Evolutionary conservation across 139 green algal species (phyloP).

Genomic region (Eudorina sp.): DNA sequence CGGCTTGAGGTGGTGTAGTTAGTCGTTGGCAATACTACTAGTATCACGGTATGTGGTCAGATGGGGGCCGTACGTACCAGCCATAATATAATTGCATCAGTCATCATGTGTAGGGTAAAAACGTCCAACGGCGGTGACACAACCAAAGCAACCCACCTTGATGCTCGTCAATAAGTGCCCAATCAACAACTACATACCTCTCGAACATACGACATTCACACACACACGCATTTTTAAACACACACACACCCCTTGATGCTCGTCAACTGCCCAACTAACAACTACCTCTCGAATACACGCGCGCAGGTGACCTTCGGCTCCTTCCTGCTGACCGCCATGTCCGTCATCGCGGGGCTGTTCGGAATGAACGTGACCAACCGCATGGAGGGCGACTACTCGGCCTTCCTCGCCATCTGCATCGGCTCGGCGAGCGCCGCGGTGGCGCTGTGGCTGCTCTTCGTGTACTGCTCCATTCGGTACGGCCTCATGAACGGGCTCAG

Average conservation of each 20-base stretch:
- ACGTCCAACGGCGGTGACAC: too few relatives aligned
- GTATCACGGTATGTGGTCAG: too few relatives aligned
- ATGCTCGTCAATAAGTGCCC: too few relatives aligned
- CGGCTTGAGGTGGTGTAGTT: too few relatives aligned
- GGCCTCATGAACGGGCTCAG: slow-evolving; percentile 45
- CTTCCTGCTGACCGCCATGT: slow-evolving; percentile 73
- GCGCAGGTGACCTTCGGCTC: slow-evolving; percentile 73
- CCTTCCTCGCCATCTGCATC: slow-evolving; percentile 42
- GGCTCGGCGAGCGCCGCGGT: background rate
- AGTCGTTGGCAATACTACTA: too few relatives aligned
- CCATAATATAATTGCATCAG: too few relatives aligned
- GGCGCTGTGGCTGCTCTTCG: slow-evolving; percentile 36
- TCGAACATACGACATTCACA: background rate
- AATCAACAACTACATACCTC: background rate
- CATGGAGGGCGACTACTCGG: slow-evolving; percentile 22
- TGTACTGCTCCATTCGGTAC: slow-evolving; percentile 1
- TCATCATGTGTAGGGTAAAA: too few relatives aligned
- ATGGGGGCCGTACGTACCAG: too few relatives aligned
- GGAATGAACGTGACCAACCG: slow-evolving; percentile 88
- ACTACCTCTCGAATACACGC: background rate
- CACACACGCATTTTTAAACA: background rate
- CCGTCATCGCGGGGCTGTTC: slow-evolving; percentile 82
- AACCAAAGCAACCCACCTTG: too few relatives aligned
- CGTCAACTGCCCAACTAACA: too few relatives aligned
- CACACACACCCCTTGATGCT: too few relatives aligned